These are phyloP conservation scores for Margaritispora aquatica DNA, from an alignment of 495 filamentous ascomycete species.

Conservation along the genomic window DNA sequence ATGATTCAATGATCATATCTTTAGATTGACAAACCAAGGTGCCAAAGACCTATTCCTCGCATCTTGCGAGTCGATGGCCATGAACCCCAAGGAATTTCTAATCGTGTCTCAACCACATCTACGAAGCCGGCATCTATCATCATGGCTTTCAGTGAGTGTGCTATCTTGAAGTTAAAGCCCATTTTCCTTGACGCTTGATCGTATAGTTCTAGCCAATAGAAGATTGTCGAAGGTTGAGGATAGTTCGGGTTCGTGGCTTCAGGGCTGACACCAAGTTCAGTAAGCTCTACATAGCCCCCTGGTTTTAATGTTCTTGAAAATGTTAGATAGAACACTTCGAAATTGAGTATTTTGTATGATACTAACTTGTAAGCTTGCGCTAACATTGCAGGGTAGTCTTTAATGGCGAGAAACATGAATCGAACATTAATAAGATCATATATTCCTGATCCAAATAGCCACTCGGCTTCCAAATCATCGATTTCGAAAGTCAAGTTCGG, in stretches of 20 bases:
- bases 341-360: neutral
- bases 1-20: neutral
- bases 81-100: neutral
- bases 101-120: neutral
- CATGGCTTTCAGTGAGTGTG: neutral
- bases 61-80: neutral
- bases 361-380: neutral
- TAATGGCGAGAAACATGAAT: constrained; percentile 34
- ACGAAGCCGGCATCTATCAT: neutral
- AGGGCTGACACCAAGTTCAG: constrained; percentile 26
- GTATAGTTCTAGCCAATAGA: neutral
- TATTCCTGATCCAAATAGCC: constrained; percentile 32
- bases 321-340: too few relatives aligned
- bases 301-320: constrained; percentile 27
- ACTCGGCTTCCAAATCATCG: constrained; percentile 48
- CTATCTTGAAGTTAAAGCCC: neutral
- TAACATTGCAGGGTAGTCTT: constrained; percentile 27
- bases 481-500: constrained; percentile 46
- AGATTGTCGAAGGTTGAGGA: neutral
- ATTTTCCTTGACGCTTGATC: neutral
- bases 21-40: neutral
- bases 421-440: constrained; percentile 52
- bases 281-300: constrained; percentile 46
- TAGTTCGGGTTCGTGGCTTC: neutral
- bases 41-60: neutral